Conservation (phyloP, 2,329 filamentous ascomycete genomes). For the Alternaria rosae region DNA sequence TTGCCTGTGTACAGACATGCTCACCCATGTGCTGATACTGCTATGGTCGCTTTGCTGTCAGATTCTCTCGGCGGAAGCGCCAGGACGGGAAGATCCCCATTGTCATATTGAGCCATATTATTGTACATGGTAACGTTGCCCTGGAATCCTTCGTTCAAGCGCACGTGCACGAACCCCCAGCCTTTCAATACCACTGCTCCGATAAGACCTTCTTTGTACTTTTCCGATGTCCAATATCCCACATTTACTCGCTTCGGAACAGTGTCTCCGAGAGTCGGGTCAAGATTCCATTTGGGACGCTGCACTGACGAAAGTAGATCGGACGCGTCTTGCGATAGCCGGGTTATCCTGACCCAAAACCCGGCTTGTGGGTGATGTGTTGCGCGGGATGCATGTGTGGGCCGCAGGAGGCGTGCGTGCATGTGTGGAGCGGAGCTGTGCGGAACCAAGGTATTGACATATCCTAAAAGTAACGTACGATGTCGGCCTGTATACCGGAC, state of each 20-base stretch:
- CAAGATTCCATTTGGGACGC: background rate
- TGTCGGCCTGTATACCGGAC: background rate
- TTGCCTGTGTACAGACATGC: background rate
- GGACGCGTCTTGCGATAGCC: background rate
- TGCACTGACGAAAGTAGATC: background rate
- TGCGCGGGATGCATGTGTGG: slow-evolving; percentile 2
- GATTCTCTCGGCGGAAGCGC: slow-evolving; percentile 7
- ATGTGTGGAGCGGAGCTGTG: background rate
- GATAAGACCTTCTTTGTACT: background rate
- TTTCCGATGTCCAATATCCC: background rate
- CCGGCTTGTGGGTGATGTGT: slow-evolving; percentile 5
- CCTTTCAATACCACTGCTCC: background rate
- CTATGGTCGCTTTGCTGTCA: background rate
- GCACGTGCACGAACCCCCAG: background rate
- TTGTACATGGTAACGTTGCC: background rate
- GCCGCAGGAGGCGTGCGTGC: slow-evolving; percentile 3
- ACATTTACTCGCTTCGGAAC: background rate
- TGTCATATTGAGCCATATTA: background rate
- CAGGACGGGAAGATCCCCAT: slow-evolving; percentile 11
- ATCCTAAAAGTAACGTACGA: slow-evolving; percentile 2
- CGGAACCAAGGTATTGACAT: slow-evolving; percentile 7
- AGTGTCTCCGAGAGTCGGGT: slow-evolving; percentile 1
- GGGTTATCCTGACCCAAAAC: slow-evolving; percentile 9
- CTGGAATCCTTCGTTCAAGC: background rate
- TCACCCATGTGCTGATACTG: slow-evolving; percentile 2